Evolutionary conservation across 2,329 filamentous ascomycete genomes (phyloP), one percentile per base, ranked within the genome.

Genomic region (Trichoderma sp.): DNA sequence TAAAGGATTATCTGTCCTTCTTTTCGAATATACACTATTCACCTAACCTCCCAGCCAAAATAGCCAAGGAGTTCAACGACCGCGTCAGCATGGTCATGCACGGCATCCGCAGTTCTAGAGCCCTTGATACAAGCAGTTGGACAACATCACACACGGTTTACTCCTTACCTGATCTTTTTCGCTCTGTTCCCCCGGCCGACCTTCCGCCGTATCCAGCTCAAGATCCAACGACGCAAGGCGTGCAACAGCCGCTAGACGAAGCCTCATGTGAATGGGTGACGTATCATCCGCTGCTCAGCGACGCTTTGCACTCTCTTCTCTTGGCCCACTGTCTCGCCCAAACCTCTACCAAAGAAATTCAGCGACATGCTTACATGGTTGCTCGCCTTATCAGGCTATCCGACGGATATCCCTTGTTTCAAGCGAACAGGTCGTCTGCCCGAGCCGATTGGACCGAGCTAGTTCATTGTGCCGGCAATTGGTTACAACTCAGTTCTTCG

Each of bases 381-480:
- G 91, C 92, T 19, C 89, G 92, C 5, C 84, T 96, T 2, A 86
- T 88, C 5, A 87, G 92, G 24, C 85, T 96, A 29, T 89, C 88
- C 60, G 91, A 96, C 74, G 92, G 92, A 4, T 94, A 93, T 74
- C 93, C 93, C 0, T 87, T 95, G 60, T 95, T 96, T 76, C 89
- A 94, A 72, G 85, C 89, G 0, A 89, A 90, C 29, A 85, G 91
- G 61, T 91, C 88, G 4, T 89, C 91, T 1, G 89, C 91, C 2
- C 88, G 92, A 63, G 87, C 90, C 3, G 93, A 96, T 79, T 96
- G 92, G 92, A 88, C 91, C 59, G 91, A 95, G 78, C 84, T 95
- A 0, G 78, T 96, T 11, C 86, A 89, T 0, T 86, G 88, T 35
- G 85, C 86, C 0, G 84, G 88, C 40, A 91, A 92, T 75, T 93